A percentile compares a stretch with the other conserved stretches of the same genome.
These are phyloP conservation scores for Cadophora malorum DNA, from an alignment of 2,329 filamentous ascomycete species.

Conservation along the genomic window DNA sequence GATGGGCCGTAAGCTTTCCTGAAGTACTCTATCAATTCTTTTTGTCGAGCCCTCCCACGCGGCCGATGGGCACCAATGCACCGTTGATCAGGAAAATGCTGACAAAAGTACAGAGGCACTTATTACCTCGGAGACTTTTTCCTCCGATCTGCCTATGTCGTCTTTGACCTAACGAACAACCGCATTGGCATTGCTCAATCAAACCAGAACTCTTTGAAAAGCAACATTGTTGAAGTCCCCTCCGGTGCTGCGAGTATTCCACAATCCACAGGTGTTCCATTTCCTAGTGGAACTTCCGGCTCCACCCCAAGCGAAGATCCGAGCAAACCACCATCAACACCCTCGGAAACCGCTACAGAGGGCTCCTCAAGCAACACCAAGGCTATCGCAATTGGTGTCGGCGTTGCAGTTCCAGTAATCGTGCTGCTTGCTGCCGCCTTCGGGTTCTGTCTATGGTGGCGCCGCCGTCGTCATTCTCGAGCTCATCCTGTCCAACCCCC, in stretches of 20 bases:
- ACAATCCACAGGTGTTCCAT: constrained; percentile 30
- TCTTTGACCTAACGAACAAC: constrained; percentile 59
- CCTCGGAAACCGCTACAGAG: not conserved
- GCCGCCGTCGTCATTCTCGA: not conserved
- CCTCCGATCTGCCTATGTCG: constrained; percentile 59
- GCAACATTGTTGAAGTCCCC: constrained; percentile 35
- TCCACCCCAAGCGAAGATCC: not conserved
- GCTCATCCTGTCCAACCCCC: not conserved
- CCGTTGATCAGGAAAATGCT: not conserved
- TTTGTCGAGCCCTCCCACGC: too few relatives aligned
- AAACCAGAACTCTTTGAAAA: constrained; percentile 48
- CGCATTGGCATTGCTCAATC: constrained; percentile 56
- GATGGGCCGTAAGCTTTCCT: not conserved
- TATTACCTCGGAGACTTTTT: constrained; percentile 57
- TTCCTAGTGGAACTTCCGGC: constrained; percentile 11
- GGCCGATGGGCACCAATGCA: not conserved
- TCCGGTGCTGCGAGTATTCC: constrained; percentile 33
- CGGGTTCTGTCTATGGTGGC: constrained; percentile 1
- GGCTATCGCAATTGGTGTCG: not conserved
- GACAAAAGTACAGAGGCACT: not conserved
- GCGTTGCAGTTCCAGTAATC: not conserved
- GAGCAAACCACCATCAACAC: not conserved
- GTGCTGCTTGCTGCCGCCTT: not conserved
- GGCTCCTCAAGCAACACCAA: not conserved
- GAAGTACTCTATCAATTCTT: too few relatives aligned